Evolutionary conservation across 495 filamentous ascomycete genomes (phyloP), one percentile per base, ranked within the genome.

Genomic region (Pyrenula massariospora): DNA sequence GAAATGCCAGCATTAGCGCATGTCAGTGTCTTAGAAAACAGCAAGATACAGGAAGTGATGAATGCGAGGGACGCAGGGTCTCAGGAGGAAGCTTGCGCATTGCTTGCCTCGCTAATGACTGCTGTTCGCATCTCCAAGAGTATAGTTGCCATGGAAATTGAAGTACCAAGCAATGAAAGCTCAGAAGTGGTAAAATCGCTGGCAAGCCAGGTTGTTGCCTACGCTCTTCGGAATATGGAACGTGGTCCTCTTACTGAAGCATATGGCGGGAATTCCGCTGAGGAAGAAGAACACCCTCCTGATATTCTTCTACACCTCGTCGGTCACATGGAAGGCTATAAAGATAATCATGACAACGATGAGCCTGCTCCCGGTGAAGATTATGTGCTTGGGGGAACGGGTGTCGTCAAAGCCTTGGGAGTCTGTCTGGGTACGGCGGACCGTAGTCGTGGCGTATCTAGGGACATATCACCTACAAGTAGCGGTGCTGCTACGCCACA

Each of bases 301-400:
- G 87, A 89, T 53, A 81, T 91, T 50, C 68, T 86, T n/a, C 73
- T 80, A 57, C 80, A 84, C 63, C 76, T 86, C 53, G 82, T 86
- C 22, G 83, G 83, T 1, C 67, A 78, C 53, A 56, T 68, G n/a
- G 79, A 79, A 48, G 71, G 74, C 48, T 71, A 70, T 25, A 73
- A 69, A 58, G 77, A 69, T 25, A 75, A 70, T 54, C 79, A 87
- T 48, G 81, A 83, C 25, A 79, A 86, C 24, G 81, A 85, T 56
- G 84, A 87, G 2, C 77, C 82, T 19, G 86, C 89, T 23, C 88
- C 91, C 1, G 89, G 94, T 60, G 87, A 94, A 50, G 89, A 96
- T 65, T 96, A 97, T 68, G 89, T 97, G 47, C 90, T 98, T 63
- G 91, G 91, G 42, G 91, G 92, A 20, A 95, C 91, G 0, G 93